Evolutionary conservation across 108 stramenopile species (phyloP).

Genomic region (Chaetoceros tenuissimus): DNA sequence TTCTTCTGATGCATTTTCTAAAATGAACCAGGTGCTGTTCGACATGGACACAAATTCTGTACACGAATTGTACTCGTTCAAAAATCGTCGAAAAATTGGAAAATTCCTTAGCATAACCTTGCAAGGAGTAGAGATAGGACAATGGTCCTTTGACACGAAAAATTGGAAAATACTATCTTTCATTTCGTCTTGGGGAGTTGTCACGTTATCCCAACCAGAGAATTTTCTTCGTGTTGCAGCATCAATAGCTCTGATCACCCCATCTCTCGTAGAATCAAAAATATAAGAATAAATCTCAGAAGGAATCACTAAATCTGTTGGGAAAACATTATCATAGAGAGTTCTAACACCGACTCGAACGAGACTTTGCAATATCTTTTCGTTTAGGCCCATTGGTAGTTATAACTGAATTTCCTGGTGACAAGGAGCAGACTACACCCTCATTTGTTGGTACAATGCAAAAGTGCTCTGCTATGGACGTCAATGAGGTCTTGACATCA

Average conservation of each 20-base stretch:
- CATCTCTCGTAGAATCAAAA: background rate
- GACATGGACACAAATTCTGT: background rate
- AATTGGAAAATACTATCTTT: background rate
- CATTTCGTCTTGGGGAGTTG: background rate
- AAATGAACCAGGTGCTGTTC: background rate
- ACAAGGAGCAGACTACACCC: slow-evolving; percentile 1
- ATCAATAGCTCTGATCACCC: slow-evolving; percentile 15
- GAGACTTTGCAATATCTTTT: background rate
- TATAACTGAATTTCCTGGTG: slow-evolving; percentile 6
- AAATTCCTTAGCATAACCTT: background rate
- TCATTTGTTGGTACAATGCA: slow-evolving; percentile 12
- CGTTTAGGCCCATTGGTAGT: slow-evolving; percentile 1
- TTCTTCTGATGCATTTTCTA: background rate
- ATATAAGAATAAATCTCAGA: slow-evolving; percentile 17
- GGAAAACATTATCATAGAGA: background rate
- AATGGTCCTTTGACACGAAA: background rate
- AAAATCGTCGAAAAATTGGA: slow-evolving; percentile 3
- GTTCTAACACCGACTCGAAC: background rate
- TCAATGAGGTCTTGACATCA: background rate
- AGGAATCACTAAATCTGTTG: background rate
- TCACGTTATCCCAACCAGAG: background rate
- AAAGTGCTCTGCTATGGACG: background rate
- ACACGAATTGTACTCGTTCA: background rate
- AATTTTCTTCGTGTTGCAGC: background rate
- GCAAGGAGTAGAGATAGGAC: background rate